Percentiles rank a stretch among this genome's conserved stretches.
Evolutionary conservation across 768 basidiomycete genomes (phyloP).

Genomic region (Boletus fagicola): DNA sequence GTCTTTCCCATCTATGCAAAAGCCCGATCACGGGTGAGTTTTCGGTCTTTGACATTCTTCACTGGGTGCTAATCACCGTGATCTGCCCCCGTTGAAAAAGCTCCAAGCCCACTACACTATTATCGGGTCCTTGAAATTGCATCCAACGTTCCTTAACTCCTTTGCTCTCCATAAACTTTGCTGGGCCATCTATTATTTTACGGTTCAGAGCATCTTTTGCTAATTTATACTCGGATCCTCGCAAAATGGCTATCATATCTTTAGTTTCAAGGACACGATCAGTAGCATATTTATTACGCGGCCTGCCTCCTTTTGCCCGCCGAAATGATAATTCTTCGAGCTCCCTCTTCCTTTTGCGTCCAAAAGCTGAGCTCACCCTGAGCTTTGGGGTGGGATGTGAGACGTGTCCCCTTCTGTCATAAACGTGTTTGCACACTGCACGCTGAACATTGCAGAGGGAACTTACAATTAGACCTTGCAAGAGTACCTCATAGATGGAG

Average conservation of each 20-base stretch:
- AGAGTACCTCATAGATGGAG: constrained; percentile 69
- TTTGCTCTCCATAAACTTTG: constrained; percentile 2
- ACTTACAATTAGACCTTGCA: constrained; percentile 76
- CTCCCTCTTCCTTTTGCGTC: constrained; percentile 82
- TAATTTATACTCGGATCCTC: constrained; percentile 23
- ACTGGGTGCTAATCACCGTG: constrained; percentile 5
- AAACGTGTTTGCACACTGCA: not conserved
- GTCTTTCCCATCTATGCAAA: constrained; percentile 62
- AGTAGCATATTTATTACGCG: constrained; percentile 21
- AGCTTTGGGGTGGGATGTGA: constrained; percentile 77
- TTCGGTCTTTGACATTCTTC: not conserved
- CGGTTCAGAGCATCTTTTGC: constrained; percentile 9
- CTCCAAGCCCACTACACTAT: constrained; percentile 13
- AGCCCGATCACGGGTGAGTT: constrained; percentile 41
- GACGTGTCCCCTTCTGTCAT: constrained; percentile 59
- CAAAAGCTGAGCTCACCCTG: constrained; percentile 87
- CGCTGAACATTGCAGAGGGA: not conserved
- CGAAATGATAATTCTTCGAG: constrained; percentile 55
- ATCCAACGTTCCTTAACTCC: constrained; percentile 8
- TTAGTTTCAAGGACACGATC: constrained; percentile 9
- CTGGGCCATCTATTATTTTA: constrained; percentile 14
- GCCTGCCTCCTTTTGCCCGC: constrained; percentile 32
- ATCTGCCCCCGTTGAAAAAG: constrained; percentile 10
- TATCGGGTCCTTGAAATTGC: constrained; percentile 16
- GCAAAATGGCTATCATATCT: constrained; percentile 18